Percentiles rank a stretch among this genome's conserved stretches.
Conservation (phyloP, 257 asterid genomes). For the Phtheirospermum japonicum region DNA sequence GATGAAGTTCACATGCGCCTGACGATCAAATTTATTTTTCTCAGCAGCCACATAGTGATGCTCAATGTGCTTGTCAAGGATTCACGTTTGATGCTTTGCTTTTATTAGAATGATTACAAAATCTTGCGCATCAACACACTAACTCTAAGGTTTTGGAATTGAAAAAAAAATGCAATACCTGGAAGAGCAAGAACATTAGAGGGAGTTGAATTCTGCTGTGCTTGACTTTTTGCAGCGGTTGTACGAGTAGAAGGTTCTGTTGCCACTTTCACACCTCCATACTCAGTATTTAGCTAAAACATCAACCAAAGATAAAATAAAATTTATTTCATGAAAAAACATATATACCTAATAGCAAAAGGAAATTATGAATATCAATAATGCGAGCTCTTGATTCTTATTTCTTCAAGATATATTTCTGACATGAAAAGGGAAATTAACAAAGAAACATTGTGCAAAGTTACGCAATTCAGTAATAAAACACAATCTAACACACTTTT, state of each 20-base stretch:
- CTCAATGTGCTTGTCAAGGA: neutral
- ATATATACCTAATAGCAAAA: neutral
- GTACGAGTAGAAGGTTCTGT: slow-evolving; percentile 35
- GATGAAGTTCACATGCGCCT: neutral
- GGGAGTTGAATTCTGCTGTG: slow-evolving; percentile 44
- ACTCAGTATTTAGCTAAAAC: slow-evolving; percentile 66
- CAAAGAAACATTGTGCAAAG: neutral
- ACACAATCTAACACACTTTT: slow-evolving; percentile 1
- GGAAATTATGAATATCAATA: neutral
- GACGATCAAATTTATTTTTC: slow-evolving; percentile 16
- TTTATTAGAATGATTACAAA: slow-evolving; percentile 1
- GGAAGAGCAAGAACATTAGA: slow-evolving; percentile 80
- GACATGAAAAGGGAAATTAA: neutral
- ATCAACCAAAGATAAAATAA: slow-evolving; percentile 5
- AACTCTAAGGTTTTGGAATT: neutral
- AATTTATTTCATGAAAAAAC: no score
- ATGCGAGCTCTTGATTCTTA: neutral
- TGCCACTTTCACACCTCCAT: slow-evolving; percentile 40
- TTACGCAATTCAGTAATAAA: neutral
- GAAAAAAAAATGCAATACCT: slow-evolving; percentile 44
- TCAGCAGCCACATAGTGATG: slow-evolving; percentile 5
- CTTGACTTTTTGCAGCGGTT: slow-evolving; percentile 41
- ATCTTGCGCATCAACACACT: slow-evolving; percentile 8
- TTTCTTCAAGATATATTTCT: neutral
- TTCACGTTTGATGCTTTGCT: neutral